phyloP scores from a whole-genome alignment of 2,329 filamentous ascomycete species.

The Teratosphaeria destructans region DNA sequence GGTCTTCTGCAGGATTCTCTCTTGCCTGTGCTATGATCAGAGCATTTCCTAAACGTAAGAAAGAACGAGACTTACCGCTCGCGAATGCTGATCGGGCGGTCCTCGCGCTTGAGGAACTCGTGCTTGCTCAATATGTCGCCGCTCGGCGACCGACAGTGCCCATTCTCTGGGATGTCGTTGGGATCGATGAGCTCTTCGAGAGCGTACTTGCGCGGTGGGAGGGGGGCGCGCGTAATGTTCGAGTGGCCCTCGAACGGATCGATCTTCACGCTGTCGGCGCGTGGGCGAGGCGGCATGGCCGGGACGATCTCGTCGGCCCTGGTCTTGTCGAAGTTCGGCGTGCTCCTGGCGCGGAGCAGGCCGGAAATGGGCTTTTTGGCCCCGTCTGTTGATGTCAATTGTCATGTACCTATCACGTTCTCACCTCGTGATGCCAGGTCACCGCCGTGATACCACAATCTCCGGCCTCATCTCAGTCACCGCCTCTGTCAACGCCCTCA shows the following conservation, averaged over 20 bases:
- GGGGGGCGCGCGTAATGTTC: conserved; percentile 14
- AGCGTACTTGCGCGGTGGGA: conserved; percentile 11
- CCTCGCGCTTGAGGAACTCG: conserved; percentile 15
- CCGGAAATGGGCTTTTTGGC: not conserved
- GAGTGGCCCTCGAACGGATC: conserved; percentile 10
- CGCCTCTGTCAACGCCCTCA: not conserved
- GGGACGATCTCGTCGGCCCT: not conserved
- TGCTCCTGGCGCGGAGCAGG: not conserved
- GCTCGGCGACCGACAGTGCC: conserved; percentile 21
- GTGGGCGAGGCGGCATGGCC: not conserved
- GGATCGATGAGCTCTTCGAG: conserved; percentile 22
- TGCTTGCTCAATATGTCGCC: conserved; percentile 20
- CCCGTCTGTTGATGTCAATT: not conserved
- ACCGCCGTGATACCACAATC: not conserved
- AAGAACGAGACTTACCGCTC: conserved; percentile 15
- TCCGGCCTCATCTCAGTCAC: not conserved
- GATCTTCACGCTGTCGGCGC: not conserved
- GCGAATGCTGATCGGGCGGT: conserved; percentile 24
- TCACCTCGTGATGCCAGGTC: not conserved
- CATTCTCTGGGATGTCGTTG: conserved; percentile 9
- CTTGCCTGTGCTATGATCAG: conserved; percentile 12
- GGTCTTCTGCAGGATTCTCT: conserved; percentile 17
- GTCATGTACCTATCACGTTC: not conserved
- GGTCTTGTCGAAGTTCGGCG: not conserved
- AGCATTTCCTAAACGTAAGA: not conserved